These are phyloP conservation scores for Miamiensis avidus DNA, from an alignment of 169 alveolate species.

Conservation along the genomic window DNA sequence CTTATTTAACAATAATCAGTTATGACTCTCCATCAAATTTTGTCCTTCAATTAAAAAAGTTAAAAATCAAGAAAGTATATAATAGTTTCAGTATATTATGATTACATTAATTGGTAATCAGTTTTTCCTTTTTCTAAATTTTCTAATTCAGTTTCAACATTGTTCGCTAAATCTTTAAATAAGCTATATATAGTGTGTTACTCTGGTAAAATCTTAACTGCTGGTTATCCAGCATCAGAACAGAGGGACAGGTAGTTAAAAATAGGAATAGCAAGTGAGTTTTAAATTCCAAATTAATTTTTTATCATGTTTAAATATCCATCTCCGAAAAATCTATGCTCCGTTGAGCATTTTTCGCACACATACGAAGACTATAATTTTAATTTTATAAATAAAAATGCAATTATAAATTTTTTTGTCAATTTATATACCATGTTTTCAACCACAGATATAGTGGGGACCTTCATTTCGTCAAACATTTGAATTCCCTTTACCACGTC, in stretches of 20 bases:
- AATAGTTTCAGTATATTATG: too few relatives aligned
- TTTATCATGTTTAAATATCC: conserved; percentile 79
- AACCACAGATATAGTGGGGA: conserved; percentile 92
- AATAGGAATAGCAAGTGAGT: conserved; percentile 83
- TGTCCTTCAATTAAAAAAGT: background rate
- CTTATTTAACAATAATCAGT: conserved; percentile 15
- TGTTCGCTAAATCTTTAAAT: conserved; percentile 66
- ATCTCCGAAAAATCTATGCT: conserved; percentile 88
- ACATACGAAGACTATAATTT: conserved; percentile 59
- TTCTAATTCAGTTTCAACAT: conserved; percentile 62
- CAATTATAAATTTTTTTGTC: background rate
- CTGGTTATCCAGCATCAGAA: conserved; percentile 81
- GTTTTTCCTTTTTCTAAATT: background rate
- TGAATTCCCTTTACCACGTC: conserved; percentile 95
- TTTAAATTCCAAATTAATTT: conserved; percentile 81
- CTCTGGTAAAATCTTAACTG: conserved; percentile 82
- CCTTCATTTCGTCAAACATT: conserved; percentile 91
- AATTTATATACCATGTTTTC: conserved; percentile 92
- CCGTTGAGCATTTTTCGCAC: conserved; percentile 88
- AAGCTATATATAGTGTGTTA: conserved; percentile 58
- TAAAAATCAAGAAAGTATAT: background rate
- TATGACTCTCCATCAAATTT: conserved; percentile 22
- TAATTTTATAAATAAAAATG: too few relatives aligned
- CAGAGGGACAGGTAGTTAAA: conserved; percentile 75
- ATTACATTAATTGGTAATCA: too few relatives aligned